Percentiles rank a stretch among this genome's conserved stretches.
Evolutionary conservation across 495 filamentous ascomycete genomes (phyloP).

Genomic region (Chaetomidium leptoderma): DNA sequence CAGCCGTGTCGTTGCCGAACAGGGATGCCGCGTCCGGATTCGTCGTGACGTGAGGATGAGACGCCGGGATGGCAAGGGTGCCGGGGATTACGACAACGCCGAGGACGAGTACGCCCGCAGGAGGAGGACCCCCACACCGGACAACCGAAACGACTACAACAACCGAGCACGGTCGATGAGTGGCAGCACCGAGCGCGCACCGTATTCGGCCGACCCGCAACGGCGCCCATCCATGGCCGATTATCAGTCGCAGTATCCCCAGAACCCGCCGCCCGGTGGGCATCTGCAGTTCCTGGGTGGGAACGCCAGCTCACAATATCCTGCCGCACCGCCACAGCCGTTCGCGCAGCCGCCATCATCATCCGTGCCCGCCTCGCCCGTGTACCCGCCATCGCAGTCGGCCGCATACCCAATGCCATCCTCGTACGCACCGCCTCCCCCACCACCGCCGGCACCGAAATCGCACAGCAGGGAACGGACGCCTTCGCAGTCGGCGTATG

Average conservation of each 20-base stretch:
- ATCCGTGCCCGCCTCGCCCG: constrained; percentile 40
- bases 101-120: constrained; percentile 61
- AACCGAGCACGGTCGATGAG: constrained; percentile 72
- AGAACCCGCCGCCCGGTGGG: constrained; percentile 35
- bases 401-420: constrained; percentile 20
- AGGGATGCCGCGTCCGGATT: constrained; percentile 95
- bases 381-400: constrained; percentile 37
- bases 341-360: constrained; percentile 47
- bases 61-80: constrained; percentile 73
- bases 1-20: constrained; percentile 89
- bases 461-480: constrained; percentile 30
- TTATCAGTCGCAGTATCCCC: constrained; percentile 40
- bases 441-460: constrained; percentile 41
- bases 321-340: constrained; percentile 39
- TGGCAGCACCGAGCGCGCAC: constrained; percentile 56
- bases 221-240: constrained; percentile 56
- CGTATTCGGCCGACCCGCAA: constrained; percentile 44
- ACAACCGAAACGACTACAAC: constrained; percentile 53
- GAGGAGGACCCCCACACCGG: constrained; percentile 59
- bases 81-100: constrained; percentile 61
- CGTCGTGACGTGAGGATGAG: constrained; percentile 96
- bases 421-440: constrained; percentile 38
- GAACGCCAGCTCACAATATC: constrained; percentile 30
- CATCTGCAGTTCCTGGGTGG: constrained; percentile 36
- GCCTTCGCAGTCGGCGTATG: constrained; percentile 27